Evolutionary conservation across 306 rosid species (phyloP), one percentile per base, ranked within the genome.

Genomic region (Carpinus fangiana): DNA sequence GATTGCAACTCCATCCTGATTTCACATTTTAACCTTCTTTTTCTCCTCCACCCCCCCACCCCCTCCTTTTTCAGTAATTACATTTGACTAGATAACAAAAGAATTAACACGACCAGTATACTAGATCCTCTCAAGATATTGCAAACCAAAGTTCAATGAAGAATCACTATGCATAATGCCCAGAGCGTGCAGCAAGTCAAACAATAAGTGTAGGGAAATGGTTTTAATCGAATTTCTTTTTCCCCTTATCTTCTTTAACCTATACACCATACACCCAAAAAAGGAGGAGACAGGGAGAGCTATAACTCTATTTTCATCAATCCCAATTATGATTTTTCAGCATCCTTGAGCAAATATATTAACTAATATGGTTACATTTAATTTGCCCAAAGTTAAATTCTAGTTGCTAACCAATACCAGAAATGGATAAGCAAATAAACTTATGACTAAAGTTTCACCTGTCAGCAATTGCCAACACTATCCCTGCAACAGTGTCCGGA

Each of bases 391-490:
- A 65, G 67, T 12, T 26, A 12, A 61, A 61, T 61, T 61, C 8
- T 60, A 23, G 0, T 12, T 60, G 12, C 17, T 13, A 60, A 60
- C 3, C 17, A 26, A 23, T 60, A 57, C 38, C 64, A 70, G 62
- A 61, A 74, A 74, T 2, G 64, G 72, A 83, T 54, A 74, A 51
- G 10, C 55, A 79, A 79, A 64, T 60, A 75, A 81, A 72, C 81
- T 55, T 75, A 31, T 41, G 50, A 47, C 26, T 72, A 71, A 48
- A 73, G 68, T 76, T 67, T 82, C 75, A 94, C 98, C 98, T 90
- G 88, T 94, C 96, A 68, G 95, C 92, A 76, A 92, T 79, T 45
- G 98, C 90, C 86, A 94, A 81, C 79, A 89, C 93, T 77, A 88
- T 85, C 50, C 98, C 98, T 12, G 90, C 89, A 79, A 90, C 97